Base-by-base conservation (phyloP, 1,284 basidiomycete genomes). In the Ustilago hordei region DNA sequence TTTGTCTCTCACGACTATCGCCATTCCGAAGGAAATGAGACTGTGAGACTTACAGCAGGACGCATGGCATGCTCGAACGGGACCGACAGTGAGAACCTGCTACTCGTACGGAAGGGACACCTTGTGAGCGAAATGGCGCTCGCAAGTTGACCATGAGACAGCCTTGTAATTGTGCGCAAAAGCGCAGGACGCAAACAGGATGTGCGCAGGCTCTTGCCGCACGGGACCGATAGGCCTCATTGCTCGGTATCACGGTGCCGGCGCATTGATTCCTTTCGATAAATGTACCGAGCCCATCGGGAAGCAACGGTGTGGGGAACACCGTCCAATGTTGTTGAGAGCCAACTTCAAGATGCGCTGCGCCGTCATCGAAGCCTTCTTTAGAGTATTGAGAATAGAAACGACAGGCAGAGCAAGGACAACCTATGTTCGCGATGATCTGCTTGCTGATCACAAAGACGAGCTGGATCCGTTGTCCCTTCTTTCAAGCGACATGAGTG, bases 261-360 rank as follows among this genome's bases (percentile, higher is more conserved):
- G 13, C 39, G 39, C 39, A 45, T 45, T 19, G 43, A 19, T 45
- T 45, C 43, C n/a, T 19, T 45, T 45, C 48, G 48, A 9, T 32
- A 52, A 8, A 52, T 31, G 48, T 28, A 52, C 12, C 52, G 15
- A n/a, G 35, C 8, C 8, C 32, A 54, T 38, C 35, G 19, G 31
- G 31, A 54, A 54, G 8, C 34, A 36, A 36, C 32, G 13, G 8
- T 17, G 50, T 28, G 50, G 50, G 50, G 50, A 53, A 53, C 41
- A 48, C 4, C 19, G 19, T 13, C 45, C 50, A 9, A 19, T 12
- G 28, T 53, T 34, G 12, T 36, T 15, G 15, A 8, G 8, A 35
- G 31, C 12, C 43, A 41, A 48, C 13, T 23, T 13, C 12, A 4
- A 32, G 48, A 8, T 28, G 31, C 31, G 48, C 9, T 32, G 13